Evolutionary conservation across 257 asterid genomes (phyloP), one percentile per base, ranked within the genome.

Genomic region (Orobanche coerulescens): DNA sequence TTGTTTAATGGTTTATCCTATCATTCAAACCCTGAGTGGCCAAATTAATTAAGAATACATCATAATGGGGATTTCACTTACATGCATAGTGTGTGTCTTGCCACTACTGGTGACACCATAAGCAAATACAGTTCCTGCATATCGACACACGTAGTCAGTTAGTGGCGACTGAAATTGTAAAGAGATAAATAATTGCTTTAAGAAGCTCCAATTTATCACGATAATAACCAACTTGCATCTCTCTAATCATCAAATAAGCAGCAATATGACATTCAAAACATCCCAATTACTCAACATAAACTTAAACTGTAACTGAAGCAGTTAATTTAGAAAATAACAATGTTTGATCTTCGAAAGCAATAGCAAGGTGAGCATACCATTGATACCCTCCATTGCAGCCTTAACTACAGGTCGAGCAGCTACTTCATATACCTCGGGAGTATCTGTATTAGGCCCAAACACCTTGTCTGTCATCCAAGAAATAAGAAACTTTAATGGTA

Each of bases 81-180:
- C 99, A 79, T 93, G 99, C 99, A 93, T 93, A 37, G 99, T 93
- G 77, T 93, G 96, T 28, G 99, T 93, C 88, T 93, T 93, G 71
- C 99, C 99, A 76, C 99, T 93, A 66, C 97, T 93, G 37, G 99
- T 93, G 72, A 93, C 99, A 70, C 99, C 99, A 79, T 93, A 93
- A 70, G 99, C 99, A 85, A 93, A 93, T 55, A 93, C 99, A 53
- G 99, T 93, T 65, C 97, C 99, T 93, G 88, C 81, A 80, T 24
- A 72, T 59, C 57, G 66, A 69, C 67, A 34, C 65, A 36, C 2
- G 68, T 74, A 80, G 65, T 59, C 26, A 15, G 30, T 28, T 58
- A 39, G 11, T 33, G 2, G 13, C 18, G 47, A 49, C 13, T 25
- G 60, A 23, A 56, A 61, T 31, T 26, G 46, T 66, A 52, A 16